Evolutionary conservation across 805 yeast species (phyloP), one percentile per base, ranked within the genome.

Genomic region (Jamesozyma piceae): DNA sequence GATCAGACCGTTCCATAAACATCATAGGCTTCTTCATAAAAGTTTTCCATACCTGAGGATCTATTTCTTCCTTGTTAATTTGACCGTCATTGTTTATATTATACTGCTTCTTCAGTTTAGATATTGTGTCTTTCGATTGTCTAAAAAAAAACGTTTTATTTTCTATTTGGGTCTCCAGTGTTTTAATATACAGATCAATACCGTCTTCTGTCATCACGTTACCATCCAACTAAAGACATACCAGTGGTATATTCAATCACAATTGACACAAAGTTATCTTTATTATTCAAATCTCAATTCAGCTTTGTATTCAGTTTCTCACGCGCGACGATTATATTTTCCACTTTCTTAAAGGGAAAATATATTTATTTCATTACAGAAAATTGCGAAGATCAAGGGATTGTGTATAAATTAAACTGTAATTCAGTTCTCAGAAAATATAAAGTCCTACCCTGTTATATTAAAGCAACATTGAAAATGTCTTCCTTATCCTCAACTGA

Each of bases 401-500:
- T n/a, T n/a, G n/a, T n/a, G n/a, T n/a, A n/a, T n/a, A n/a, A n/a
- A n/a, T n/a, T n/a, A n/a, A n/a, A n/a, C n/a, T n/a, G n/a, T n/a
- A n/a, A n/a, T n/a, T n/a, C n/a, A n/a, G n/a, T n/a, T n/a, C n/a
- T n/a, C n/a, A n/a, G n/a, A n/a, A n/a, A n/a, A n/a, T n/a, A n/a
- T n/a, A n/a, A n/a, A n/a, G n/a, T n/a, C n/a, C n/a, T n/a, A n/a
- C n/a, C n/a, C n/a, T n/a, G n/a, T n/a, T n/a, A n/a, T n/a, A n/a
- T n/a, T n/a, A n/a, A n/a, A n/a, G n/a, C n/a, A n/a, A n/a, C n/a
- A n/a, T n/a, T 24, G 11, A 24, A 24, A 9, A 64, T 60, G 65
- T 58, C 71, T 4, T 51, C 65, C 36, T 51, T 70, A 43, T 63
- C 66, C 39, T 68, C 69, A 48, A 63, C 62, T 42, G 71, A 64